Percentiles rank a stretch among this genome's conserved stretches.
Evolutionary conservation across 2,329 filamentous ascomycete species (phyloP).

Genomic region (Pseudopyrenochaeta lycopersici): DNA sequence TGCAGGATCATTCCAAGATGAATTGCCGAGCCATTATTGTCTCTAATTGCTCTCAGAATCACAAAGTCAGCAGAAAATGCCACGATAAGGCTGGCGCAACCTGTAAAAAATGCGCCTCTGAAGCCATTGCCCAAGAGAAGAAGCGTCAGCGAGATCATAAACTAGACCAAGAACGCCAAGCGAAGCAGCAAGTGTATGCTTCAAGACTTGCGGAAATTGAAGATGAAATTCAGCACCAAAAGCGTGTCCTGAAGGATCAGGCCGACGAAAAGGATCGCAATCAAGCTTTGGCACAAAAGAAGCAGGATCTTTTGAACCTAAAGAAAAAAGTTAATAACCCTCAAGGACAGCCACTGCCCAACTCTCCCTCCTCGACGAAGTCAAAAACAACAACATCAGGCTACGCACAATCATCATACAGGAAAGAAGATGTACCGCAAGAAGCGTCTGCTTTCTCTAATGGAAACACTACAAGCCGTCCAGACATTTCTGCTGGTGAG

Average conservation of each 20-base stretch:
- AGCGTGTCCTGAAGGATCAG: conserved; percentile 54
- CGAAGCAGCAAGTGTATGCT: conserved; percentile 57
- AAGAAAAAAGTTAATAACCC: conserved; percentile 18
- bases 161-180: conserved; percentile 60
- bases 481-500: neutral
- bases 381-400: neutral
- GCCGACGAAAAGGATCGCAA: conserved; percentile 57
- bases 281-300: conserved; percentile 57
- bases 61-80: conserved; percentile 62
- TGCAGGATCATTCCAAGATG: conserved; percentile 67
- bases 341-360: neutral
- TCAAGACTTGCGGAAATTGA: conserved; percentile 59
- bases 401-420: neutral
- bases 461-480: neutral
- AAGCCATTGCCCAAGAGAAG: conserved; percentile 58
- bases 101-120: conserved; percentile 64
- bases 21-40: conserved; percentile 55
- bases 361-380: neutral
- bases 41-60: conserved; percentile 61
- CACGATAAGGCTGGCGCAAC: conserved; percentile 39
- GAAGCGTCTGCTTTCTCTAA: neutral
- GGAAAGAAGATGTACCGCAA: neutral
- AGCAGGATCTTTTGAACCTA: conserved; percentile 57
- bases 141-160: conserved; percentile 58
- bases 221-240: conserved; percentile 63